A percentile compares a stretch with the other conserved stretches of the same genome.
Evolutionary conservation across 805 yeast species (phyloP).

Genomic region (Zygosaccharomyces rouxii): DNA sequence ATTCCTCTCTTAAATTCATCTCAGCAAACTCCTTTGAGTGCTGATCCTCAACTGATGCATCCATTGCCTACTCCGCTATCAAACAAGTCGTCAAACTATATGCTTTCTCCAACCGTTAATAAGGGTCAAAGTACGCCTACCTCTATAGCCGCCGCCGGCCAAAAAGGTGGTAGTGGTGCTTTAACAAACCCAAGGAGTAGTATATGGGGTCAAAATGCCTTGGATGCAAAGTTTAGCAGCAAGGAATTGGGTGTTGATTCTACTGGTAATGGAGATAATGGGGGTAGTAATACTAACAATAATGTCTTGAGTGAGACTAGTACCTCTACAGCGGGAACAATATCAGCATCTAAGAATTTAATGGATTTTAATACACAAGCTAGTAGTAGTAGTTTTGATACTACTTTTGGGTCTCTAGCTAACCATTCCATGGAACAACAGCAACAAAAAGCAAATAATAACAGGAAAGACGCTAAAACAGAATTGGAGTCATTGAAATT

Average conservation of each 20-base stretch:
- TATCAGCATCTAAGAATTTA: conserved; percentile 6
- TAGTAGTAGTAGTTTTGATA: conserved; percentile 9
- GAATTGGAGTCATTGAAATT: conserved; percentile 40
- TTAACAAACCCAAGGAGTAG: conserved; percentile 1
- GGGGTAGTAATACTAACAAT: neutral
- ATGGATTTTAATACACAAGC: conserved; percentile 4
- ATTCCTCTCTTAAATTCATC: conserved; percentile 1
- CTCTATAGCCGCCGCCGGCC: conserved; percentile 8
- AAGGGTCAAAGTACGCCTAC: conserved; percentile 3
- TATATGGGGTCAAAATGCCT: conserved; percentile 1
- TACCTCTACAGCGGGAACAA: conserved; percentile 6
- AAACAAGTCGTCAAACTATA: conserved; percentile 3
- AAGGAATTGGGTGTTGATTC: neutral
- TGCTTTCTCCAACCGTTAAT: conserved; percentile 5
- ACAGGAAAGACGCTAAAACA: neutral
- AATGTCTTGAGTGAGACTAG: conserved; percentile 3
- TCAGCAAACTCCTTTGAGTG: conserved; percentile 4
- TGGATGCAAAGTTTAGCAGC: neutral
- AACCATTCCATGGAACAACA: conserved; percentile 1
- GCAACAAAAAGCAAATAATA: neutral
- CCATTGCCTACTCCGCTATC: neutral
- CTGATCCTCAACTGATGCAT: neutral
- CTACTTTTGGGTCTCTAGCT: conserved; percentile 5
- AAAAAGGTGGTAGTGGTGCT: neutral
- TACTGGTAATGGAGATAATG: neutral